Conservation (phyloP, 176 grass and related monocot genomes). For the Poa annua region DNA sequence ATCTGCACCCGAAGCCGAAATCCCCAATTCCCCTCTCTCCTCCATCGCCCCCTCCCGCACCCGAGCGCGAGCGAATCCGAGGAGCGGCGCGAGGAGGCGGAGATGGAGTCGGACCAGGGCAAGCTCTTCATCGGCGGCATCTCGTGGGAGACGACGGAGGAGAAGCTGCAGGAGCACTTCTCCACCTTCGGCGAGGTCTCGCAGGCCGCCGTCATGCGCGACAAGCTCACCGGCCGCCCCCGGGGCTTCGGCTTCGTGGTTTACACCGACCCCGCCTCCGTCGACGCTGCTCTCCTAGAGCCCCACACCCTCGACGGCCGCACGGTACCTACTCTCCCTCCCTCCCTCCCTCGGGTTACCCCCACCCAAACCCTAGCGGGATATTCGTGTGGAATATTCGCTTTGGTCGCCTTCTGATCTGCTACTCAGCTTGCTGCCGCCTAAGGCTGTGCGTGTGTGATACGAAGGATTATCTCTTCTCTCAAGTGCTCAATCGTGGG, state of each 20-base stretch:
- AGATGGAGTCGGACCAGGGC: slow-evolving; percentile 97
- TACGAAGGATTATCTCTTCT: not conserved
- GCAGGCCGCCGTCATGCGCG: slow-evolving; percentile 87
- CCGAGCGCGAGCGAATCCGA: slow-evolving; percentile 17
- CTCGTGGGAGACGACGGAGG: slow-evolving; percentile 98
- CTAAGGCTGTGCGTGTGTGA: not conserved
- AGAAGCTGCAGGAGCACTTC: slow-evolving; percentile 94
- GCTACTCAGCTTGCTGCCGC: not conserved
- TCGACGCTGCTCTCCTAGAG: slow-evolving; percentile 85
- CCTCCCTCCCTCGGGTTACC: not conserved
- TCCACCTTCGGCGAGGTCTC: slow-evolving; percentile 76
- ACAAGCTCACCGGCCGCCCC: slow-evolving; percentile 89
- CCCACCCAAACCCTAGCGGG: slow-evolving; percentile 46
- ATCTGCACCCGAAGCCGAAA: slow-evolving; percentile 38
- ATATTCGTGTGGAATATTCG: slow-evolving; percentile 47
- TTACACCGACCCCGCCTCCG: slow-evolving; percentile 73
- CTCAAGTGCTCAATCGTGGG: slow-evolving; percentile 3
- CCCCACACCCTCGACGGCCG: slow-evolving; percentile 91
- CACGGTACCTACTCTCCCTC: slow-evolving; percentile 49
- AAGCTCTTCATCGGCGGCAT: slow-evolving; percentile 99
- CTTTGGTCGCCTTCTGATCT: slow-evolving; percentile 28
- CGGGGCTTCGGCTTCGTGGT: slow-evolving; percentile 98
- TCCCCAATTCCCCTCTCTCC: slow-evolving; percentile 44
- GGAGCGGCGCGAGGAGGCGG: slow-evolving; percentile 46
- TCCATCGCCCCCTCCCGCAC: slow-evolving; percentile 7